Evolutionary conservation across 495 filamentous ascomycete genomes (phyloP).

Genomic region (Cryomyces minteri): DNA sequence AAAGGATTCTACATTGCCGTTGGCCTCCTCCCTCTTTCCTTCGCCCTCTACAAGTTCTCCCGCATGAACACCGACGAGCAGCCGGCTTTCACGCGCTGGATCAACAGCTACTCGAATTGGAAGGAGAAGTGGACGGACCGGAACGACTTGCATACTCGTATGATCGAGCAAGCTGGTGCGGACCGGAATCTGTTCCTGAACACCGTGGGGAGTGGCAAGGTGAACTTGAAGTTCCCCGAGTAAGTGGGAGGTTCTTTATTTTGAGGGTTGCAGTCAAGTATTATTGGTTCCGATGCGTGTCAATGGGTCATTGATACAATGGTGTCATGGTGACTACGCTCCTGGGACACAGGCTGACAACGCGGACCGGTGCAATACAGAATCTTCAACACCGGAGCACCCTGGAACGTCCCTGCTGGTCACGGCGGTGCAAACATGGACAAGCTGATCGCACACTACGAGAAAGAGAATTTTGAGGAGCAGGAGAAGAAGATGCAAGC

Average conservation of each 20-base stretch:
- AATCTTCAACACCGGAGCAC: conserved; percentile 39
- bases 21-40: conserved; percentile 34
- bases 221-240: conserved; percentile 49
- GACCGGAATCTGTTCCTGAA: conserved; percentile 49
- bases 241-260: conserved; percentile 23
- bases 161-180: conserved; percentile 49
- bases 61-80: conserved; percentile 27
- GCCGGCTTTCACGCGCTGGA: conserved; percentile 36
- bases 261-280: not conserved
- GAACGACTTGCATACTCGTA: conserved; percentile 42
- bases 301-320: not conserved
- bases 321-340: not conserved
- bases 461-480: conserved; percentile 33
- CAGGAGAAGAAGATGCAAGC: conserved; percentile 26
- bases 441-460: conserved; percentile 41
- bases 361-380: conserved; percentile 14
- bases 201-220: conserved; percentile 16
- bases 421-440: conserved; percentile 36
- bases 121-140: conserved; percentile 34
- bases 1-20: conserved; percentile 46
- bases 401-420: conserved; percentile 46
- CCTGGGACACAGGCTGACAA: too few species aligned
- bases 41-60: conserved; percentile 37
- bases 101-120: conserved; percentile 31
- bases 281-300: not conserved